These are phyloP conservation scores for Houttuynia cordata DNA, from an alignment of 164 flowering plant genomes.

Conservation along the genomic window DNA sequence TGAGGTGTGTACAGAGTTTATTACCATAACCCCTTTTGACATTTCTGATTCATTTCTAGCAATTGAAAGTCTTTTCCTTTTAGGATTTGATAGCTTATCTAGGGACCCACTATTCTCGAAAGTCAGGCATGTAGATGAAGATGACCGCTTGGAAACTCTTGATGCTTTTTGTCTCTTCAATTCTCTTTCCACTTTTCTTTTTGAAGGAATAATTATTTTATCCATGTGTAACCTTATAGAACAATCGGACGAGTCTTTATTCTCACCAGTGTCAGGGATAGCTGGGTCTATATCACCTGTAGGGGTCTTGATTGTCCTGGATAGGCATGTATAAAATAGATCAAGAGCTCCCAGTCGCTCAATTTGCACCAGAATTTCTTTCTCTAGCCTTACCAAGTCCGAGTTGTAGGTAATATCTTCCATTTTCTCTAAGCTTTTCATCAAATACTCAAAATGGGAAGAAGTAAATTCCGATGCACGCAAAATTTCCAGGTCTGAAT, in stretches of 20 bases:
- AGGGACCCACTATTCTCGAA: constrained; percentile 8
- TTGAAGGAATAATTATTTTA: constrained; percentile 28
- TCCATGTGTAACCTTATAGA: constrained; percentile 3
- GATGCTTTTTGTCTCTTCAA: constrained; percentile 28
- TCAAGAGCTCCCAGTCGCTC: constrained; percentile 68
- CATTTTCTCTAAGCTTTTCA: constrained; percentile 47
- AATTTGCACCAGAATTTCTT: constrained; percentile 59
- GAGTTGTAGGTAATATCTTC: constrained; percentile 44
- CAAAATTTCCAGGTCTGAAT: constrained; percentile 4
- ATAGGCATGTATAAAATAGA: constrained; percentile 49
- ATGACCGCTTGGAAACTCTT: constrained; percentile 14
- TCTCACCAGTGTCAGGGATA: constrained; percentile 9
- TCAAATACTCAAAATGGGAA: constrained; percentile 25
- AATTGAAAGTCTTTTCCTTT: constrained; percentile 25
- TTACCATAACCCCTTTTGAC: constrained; percentile 63
- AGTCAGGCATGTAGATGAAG: constrained; percentile 10
- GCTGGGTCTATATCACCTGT: constrained; percentile 15
- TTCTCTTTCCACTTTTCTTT: constrained; percentile 49
- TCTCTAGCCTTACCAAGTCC: constrained; percentile 43
- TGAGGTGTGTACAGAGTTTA: background rate
- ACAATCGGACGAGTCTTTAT: constrained; percentile 9
- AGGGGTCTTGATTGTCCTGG: constrained; percentile 25
- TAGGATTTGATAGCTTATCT: constrained; percentile 16
- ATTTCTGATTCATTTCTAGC: constrained; percentile 60
- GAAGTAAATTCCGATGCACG: background rate